Percentiles rank a stretch among this genome's conserved stretches.
Evolutionary conservation across 441 rosid genomes (phyloP).

Genomic region (Corymbia citriodora): DNA sequence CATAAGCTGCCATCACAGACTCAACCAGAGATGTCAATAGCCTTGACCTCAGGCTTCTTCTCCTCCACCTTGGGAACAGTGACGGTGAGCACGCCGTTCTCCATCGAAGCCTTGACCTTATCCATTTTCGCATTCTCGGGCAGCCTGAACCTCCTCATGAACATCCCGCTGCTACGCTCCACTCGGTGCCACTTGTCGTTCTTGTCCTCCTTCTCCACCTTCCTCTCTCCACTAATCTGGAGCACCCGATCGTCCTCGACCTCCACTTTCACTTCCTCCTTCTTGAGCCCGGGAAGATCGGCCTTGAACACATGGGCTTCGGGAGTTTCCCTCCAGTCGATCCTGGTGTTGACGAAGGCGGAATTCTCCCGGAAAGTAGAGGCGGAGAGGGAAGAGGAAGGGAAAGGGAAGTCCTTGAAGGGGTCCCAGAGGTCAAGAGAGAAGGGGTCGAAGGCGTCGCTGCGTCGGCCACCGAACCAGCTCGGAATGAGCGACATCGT

Average conservation of each 20-base stretch:
- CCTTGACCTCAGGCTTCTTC: not conserved
- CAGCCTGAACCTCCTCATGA: not conserved
- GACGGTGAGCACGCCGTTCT: not conserved
- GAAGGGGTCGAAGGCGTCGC: not conserved
- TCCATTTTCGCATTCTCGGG: not conserved
- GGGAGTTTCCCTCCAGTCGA: constrained; percentile 1
- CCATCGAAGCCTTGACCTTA: not conserved
- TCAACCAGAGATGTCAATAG: not conserved
- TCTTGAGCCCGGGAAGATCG: not conserved
- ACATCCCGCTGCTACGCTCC: not conserved
- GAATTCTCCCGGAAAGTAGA: not conserved
- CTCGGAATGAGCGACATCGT: not conserved
- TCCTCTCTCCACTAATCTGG: not conserved
- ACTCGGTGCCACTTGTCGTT: not conserved
- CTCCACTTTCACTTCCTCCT: not conserved
- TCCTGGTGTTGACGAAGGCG: not conserved
- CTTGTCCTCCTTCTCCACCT: not conserved
- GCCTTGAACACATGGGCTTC: not conserved
- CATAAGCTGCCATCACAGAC: not conserved
- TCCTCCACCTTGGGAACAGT: not conserved
- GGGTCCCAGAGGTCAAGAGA: not conserved
- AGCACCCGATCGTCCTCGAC: not conserved
- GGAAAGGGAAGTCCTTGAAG: not conserved
- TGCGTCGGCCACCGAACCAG: not conserved
- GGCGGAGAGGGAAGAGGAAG: not conserved